A percentile compares a stretch with the other conserved stretches of the same genome.
Evolutionary conservation across 148 eudicot genomes (phyloP).

Genomic region (Rhododendron henanense): DNA sequence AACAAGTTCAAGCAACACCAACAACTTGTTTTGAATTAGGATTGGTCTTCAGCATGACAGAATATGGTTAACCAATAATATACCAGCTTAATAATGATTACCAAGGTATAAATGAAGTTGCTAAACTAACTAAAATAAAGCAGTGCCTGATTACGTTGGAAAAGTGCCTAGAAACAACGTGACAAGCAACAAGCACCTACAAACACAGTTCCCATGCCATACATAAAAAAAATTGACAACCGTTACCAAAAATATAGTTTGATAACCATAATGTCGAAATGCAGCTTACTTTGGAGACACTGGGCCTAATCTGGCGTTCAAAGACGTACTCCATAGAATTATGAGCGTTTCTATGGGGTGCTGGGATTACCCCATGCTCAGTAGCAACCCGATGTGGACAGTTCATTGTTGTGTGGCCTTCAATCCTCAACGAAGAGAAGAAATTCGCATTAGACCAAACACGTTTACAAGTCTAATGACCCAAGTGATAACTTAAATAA

Average conservation of each 20-base stretch:
- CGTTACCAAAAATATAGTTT: neutral
- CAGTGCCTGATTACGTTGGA: neutral
- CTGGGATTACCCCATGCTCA: constrained; percentile 80
- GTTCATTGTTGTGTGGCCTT: constrained; percentile 89
- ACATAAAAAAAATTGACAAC: neutral
- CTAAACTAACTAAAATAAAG: no score
- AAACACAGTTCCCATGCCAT: neutral
- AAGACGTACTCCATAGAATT: constrained; percentile 70
- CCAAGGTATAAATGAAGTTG: neutral
- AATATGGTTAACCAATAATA: neutral
- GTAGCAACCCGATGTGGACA: constrained; percentile 91
- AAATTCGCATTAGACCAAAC: neutral
- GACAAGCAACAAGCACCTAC: neutral
- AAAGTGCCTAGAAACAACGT: neutral
- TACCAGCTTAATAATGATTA: neutral
- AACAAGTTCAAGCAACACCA: neutral
- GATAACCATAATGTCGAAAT: neutral
- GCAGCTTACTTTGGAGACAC: constrained; percentile 56
- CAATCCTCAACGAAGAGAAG: constrained; percentile 18
- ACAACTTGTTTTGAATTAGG: neutral
- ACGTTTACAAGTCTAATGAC: neutral
- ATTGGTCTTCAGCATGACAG: neutral
- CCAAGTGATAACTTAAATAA: neutral
- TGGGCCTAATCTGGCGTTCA: constrained; percentile 70
- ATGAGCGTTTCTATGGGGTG: constrained; percentile 46